A percentile compares a stretch with the other conserved stretches of the same genome.
These are phyloP conservation scores for Plasmopara muralis DNA, from an alignment of 352 stramenopile species.

Conservation along the genomic window DNA sequence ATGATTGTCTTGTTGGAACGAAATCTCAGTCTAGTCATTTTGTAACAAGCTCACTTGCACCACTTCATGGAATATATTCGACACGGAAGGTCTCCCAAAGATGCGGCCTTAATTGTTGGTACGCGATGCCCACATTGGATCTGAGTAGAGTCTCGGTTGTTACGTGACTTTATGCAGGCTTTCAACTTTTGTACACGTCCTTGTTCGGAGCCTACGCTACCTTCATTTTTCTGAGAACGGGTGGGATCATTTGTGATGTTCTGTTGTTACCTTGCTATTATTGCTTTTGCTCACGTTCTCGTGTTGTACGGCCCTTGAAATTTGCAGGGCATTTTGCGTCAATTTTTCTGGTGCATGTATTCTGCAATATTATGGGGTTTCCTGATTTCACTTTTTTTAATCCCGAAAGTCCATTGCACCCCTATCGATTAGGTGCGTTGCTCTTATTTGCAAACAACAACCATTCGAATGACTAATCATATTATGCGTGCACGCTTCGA, in stretches of 20 bases:
- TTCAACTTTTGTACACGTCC: constrained; percentile 94
- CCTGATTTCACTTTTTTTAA: constrained; percentile 84
- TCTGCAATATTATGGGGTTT: constrained; percentile 95
- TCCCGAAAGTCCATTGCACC: constrained; percentile 62
- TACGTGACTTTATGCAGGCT: constrained; percentile 34
- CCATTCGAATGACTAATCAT: constrained; percentile 1
- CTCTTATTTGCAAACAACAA: not conserved
- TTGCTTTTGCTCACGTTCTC: constrained; percentile 1
- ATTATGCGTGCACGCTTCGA: not conserved
- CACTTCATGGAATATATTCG: constrained; percentile 83
- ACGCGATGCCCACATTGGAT: constrained; percentile 6
- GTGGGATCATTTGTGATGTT: constrained; percentile 17
- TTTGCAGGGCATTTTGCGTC: constrained; percentile 74
- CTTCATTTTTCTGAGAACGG: constrained; percentile 89
- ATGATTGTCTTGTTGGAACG: not conserved
- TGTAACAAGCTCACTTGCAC: constrained; percentile 62
- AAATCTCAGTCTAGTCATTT: constrained; percentile 5
- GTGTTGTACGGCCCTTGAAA: not conserved
- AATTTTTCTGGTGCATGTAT: constrained; percentile 88
- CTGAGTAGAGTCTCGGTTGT: constrained; percentile 3
- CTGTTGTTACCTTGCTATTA: not conserved
- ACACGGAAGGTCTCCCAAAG: constrained; percentile 55
- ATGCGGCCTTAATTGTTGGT: constrained; percentile 76
- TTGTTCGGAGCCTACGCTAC: constrained; percentile 94
- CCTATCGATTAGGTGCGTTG: constrained; percentile 61